Evolutionary conservation across 1,284 basidiomycete genomes (phyloP).

Genomic region (Cerioporus squamosus): DNA sequence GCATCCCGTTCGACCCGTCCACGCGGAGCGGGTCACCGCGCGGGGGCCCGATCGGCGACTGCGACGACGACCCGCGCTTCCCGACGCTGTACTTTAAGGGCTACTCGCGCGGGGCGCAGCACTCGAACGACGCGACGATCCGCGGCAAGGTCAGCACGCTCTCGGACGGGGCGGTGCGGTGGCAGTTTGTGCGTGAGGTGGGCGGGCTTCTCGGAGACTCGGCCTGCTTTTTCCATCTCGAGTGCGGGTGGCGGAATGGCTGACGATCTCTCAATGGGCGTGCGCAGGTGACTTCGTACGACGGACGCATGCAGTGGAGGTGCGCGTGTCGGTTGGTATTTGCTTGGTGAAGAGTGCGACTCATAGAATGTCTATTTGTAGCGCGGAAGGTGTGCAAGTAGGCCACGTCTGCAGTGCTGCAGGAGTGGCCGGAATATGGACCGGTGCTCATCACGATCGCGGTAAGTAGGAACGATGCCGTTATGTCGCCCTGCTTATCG

Average conservation of each 20-base stretch:
- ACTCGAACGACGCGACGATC: conserved; percentile 44
- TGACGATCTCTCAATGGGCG: not conserved
- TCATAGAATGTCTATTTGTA: conserved; percentile 7
- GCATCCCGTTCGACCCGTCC: conserved; percentile 8
- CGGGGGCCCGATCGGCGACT: conserved; percentile 17
- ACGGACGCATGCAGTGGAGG: conserved; percentile 33
- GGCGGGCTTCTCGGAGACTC: conserved; percentile 9
- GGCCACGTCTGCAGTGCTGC: conserved; percentile 64
- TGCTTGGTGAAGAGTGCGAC: not conserved
- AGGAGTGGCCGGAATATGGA: conserved; percentile 70
- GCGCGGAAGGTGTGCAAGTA: conserved; percentile 67
- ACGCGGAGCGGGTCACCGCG: not conserved
- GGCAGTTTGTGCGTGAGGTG: conserved; percentile 62
- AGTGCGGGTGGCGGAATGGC: not conserved
- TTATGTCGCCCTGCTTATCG: not conserved
- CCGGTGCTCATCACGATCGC: conserved; percentile 59
- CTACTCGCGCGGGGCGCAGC: conserved; percentile 43
- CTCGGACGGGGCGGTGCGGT: conserved; percentile 56
- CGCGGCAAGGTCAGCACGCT: conserved; percentile 63
- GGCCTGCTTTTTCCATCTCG: not conserved
- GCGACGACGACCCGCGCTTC: conserved; percentile 32
- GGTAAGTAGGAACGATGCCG: conserved; percentile 40
- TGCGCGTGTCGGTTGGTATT: not conserved
- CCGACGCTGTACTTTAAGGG: conserved; percentile 62
- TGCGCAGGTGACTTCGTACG: conserved; percentile 28